Base-by-base conservation (phyloP, 2,329 filamentous ascomycete genomes). In the Trichophyton equinum region DNA sequence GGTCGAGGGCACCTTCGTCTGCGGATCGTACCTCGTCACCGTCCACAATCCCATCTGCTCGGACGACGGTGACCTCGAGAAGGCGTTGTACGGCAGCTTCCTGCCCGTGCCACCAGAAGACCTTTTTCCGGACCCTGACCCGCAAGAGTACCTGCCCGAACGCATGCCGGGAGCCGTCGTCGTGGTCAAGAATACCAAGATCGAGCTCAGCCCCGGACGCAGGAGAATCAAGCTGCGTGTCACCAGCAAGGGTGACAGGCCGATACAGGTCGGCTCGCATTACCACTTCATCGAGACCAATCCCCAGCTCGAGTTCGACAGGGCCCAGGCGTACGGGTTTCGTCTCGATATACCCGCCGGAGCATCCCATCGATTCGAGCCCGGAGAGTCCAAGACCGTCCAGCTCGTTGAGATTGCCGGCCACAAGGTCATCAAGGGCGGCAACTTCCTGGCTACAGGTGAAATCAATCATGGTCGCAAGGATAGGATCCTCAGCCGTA, bases 221-320 rank as follows among this genome's bases (percentile, higher is more conserved):
- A 85, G 82, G 74, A 82, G 91, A 63, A 85, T 91, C 65, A 81
- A 76, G 62, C 76, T 97, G 44, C 84, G 79, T 70, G 89, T 97
- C 46, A 91, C 86, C 64, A 96, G 89, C 73, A 88, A 82, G 68
- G 92, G 92, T 5, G 92, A 97, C 73, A 80, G 92, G 36, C 92
- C 92, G 1, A 87, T 96, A 63, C 91, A 96, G 79, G 87, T 89
- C 62, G 92, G 92, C 36, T 95, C 90, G 36, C 92, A 97, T 75
- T 97, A 96, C 73, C 92, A 96, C 75, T 95, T 97, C 72, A 84
- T 95, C 69, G 92, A 97, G 77, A 87, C 85, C n/a, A 97, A 97
- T 74, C 89, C 91, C 0, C 84, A 89, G 72, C 81, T 97, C 58
- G 83, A 88, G 64, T 97, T 97, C 72, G 92, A 97, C 74, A 88